Conservation (phyloP, 495 filamentous ascomycete genomes). For the Thozetella sp. region DNA sequence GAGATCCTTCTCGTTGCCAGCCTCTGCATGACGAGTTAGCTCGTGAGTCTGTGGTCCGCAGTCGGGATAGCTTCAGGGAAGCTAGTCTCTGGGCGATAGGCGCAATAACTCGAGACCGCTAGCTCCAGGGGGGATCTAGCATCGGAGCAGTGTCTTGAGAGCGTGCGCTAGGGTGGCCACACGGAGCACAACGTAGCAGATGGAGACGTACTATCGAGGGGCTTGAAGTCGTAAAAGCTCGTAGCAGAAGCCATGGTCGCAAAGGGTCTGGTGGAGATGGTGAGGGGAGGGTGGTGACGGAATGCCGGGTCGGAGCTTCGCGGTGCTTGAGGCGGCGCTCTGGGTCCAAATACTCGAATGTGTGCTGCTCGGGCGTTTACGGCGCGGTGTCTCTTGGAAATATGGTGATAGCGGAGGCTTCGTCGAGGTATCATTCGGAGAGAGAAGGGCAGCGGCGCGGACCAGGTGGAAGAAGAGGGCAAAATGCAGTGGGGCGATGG, state of each 20-base stretch:
- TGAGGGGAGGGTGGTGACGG: not conserved
- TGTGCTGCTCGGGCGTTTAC: not conserved
- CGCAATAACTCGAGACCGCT: not conserved
- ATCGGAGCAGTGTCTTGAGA: too few relatives aligned
- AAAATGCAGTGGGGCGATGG: not conserved
- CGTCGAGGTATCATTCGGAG: not conserved
- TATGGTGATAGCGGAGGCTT: not conserved
- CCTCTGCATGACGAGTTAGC: conserved; percentile 55
- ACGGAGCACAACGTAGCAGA: too few relatives aligned
- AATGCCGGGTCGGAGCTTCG: not conserved
- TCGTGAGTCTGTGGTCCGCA: not conserved
- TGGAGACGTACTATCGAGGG: conserved; percentile 70
- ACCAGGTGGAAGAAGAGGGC: not conserved
- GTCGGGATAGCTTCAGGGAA: not conserved
- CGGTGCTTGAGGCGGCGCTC: not conserved
- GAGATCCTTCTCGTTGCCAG: conserved; percentile 71
- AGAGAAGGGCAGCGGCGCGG: too few relatives aligned
- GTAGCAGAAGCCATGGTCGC: conserved; percentile 85
- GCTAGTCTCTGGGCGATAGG: not conserved
- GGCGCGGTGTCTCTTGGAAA: not conserved
- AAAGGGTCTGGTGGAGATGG: conserved; percentile 12
- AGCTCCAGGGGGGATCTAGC: not conserved
- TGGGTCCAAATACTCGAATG: not conserved
- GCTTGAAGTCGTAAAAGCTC: conserved; percentile 88
- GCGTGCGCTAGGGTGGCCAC: too few relatives aligned